Evolutionary conservation across 495 filamentous ascomycete species (phyloP).

Genomic region (Penicillium crystallinum): DNA sequence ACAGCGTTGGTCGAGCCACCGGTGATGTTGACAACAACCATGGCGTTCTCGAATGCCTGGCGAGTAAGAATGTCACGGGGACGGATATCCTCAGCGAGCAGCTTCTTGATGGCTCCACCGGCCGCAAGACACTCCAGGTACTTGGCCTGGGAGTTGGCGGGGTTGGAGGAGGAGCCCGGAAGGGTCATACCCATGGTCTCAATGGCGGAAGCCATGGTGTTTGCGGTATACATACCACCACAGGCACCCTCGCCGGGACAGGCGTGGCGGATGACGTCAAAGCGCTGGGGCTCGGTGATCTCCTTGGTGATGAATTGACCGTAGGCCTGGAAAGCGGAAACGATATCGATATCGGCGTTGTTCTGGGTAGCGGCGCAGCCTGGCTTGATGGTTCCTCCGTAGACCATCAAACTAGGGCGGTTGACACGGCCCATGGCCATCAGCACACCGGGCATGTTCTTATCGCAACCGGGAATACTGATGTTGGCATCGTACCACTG

Average conservation of each 20-base stretch:
- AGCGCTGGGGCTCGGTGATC: slow-evolving; percentile 84
- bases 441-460: slow-evolving; percentile 98
- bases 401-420: slow-evolving; percentile 91
- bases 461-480: slow-evolving; percentile 97
- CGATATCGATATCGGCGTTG: slow-evolving; percentile 82
- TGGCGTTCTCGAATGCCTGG: slow-evolving; percentile 92
- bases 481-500: slow-evolving; percentile 99
- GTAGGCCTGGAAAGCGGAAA: slow-evolving; percentile 97
- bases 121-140: slow-evolving; percentile 77
- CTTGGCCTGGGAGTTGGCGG: slow-evolving; percentile 83
- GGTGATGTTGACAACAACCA: slow-evolving; percentile 91
- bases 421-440: slow-evolving; percentile 98
- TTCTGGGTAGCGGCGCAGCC: slow-evolving; percentile 68
- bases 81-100: slow-evolving; percentile 82
- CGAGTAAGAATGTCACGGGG: slow-evolving; percentile 88
- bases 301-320: slow-evolving; percentile 89
- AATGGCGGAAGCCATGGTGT: slow-evolving; percentile 97
- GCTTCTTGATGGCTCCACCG: slow-evolving; percentile 79
- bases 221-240: slow-evolving; percentile 99
- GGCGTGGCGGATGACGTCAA: slow-evolving; percentile 91
- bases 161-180: slow-evolving; percentile 87
- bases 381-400: slow-evolving; percentile 90
- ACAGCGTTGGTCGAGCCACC: slow-evolving; percentile 97
- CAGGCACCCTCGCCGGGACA: slow-evolving; percentile 93
- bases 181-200: slow-evolving; percentile 95